Percentiles rank a stretch among this genome's conserved stretches.
phyloP scores from a whole-genome alignment of 805 yeast genomes.

The Metschnikowia santaceciliae region DNA sequence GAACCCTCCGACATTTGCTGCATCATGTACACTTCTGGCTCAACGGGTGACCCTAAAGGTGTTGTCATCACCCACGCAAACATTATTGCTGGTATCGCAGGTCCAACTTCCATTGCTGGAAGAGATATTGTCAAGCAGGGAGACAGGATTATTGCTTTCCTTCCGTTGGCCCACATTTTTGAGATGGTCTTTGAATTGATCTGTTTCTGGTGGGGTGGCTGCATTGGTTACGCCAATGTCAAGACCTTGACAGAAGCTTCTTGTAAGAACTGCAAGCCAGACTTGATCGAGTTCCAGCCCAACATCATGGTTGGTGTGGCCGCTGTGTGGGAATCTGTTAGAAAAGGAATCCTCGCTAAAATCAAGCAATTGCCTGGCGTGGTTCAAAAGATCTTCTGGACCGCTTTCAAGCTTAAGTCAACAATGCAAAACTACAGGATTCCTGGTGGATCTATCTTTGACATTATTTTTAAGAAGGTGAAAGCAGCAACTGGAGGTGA shows the following conservation, averaged over 20 bases:
- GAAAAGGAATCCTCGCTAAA: constrained; percentile 85
- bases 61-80: constrained; percentile 64
- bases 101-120: constrained; percentile 63
- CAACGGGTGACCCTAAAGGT: constrained; percentile 84
- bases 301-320: constrained; percentile 98
- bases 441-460: constrained; percentile 72
- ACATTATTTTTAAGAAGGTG: constrained; percentile 80
- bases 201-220: constrained; percentile 83
- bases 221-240: constrained; percentile 86
- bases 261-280: constrained; percentile 82
- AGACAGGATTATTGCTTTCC: constrained; percentile 80
- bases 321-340: constrained; percentile 94
- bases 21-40: constrained; percentile 86
- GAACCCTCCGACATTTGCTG: constrained; percentile 60
- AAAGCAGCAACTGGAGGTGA: constrained; percentile 95
- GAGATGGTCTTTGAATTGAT: constrained; percentile 85
- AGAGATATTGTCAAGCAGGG: constrained; percentile 44
- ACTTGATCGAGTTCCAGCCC: constrained; percentile 81
- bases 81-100: constrained; percentile 82
- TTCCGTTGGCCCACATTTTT: constrained; percentile 95
- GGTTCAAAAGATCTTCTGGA: constrained; percentile 84
- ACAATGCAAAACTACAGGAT: constrained; percentile 58
- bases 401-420: constrained; percentile 72
- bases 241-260: constrained; percentile 84
- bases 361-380: constrained; percentile 60